Evolutionary conservation across 345 rosid species (phyloP), one percentile per base, ranked within the genome.

Genomic region (Hevea brasiliensis): DNA sequence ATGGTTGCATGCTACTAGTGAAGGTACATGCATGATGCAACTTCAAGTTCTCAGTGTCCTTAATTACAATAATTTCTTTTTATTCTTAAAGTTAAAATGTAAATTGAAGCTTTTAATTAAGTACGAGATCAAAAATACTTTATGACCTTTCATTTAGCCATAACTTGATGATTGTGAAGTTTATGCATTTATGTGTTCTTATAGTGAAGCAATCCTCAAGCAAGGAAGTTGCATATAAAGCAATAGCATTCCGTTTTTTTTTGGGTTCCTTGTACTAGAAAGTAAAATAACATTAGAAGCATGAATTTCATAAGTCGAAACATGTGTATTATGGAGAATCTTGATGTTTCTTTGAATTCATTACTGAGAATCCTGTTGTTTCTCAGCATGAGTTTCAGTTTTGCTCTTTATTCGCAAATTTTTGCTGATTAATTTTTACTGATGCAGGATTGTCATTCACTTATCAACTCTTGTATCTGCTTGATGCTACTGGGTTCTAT

Each of bases 401-500:
- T 44, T 61, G n/a, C 51, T 37, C 53, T 5, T 21, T 62, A 27
- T 13, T 17, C 7, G 37, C 48, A 40, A 56, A 37, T 42, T 15
- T 56, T 41, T 50, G 21, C 51, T 12, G 65, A n/a, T 55, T 29
- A 12, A 24, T 53, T 62, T 42, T 72, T 27, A 51, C 3, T 65
- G 79, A 50, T 89, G 90, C 93, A 96, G 98, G 98, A 65, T 82
- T 93, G 71, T 90, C 96, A 13, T 96, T 96, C 73, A 81, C 91
- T 61, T 96, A 89, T 83, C 98, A 96, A 83, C 88, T 96, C 75
- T 77, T 96, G 77, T 96, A 93, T 83, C 86, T 96, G 54, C 82
- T 96, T 84, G 99, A 96, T 74, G 98, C 99, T 78, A 93, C 97
- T 74, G 91, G 95, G 65, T 96, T 93, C 84, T 96, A 91, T 83